Evolutionary conservation across 192 early-diverging fungal species (phyloP).

Genomic region (Coemansia interrupta): DNA sequence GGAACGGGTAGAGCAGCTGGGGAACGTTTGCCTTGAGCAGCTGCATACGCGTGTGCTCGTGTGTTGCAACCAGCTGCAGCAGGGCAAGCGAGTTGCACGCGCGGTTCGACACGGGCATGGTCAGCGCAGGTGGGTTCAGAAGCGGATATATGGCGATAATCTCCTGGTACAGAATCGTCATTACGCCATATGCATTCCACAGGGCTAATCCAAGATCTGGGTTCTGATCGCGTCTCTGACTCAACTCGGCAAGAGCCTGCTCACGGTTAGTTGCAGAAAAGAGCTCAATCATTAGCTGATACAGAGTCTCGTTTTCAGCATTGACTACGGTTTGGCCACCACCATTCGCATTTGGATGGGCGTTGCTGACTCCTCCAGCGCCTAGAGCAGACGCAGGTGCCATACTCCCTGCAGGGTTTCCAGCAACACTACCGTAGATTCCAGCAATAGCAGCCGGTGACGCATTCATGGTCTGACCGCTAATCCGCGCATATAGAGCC

Average conservation of each 20-base stretch:
- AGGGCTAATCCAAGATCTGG: constrained; percentile 93
- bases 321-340: constrained; percentile 1
- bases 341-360: not conserved
- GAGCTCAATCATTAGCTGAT: constrained; percentile 81
- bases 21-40: constrained; percentile 83
- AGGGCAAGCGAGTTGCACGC: constrained; percentile 95
- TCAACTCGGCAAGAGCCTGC: constrained; percentile 86
- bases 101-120: constrained; percentile 85
- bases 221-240: constrained; percentile 91
- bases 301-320: constrained; percentile 75
- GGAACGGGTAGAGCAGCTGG: constrained; percentile 94
- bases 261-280: constrained; percentile 76
- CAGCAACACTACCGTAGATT: constrained; percentile 8
- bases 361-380: constrained; percentile 5
- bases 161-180: constrained; percentile 92
- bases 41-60: constrained; percentile 78
- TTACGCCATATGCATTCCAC: constrained; percentile 97
- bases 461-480: constrained; percentile 10
- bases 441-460: constrained; percentile 2
- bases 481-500: constrained; percentile 29
- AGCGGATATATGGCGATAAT: constrained; percentile 93
- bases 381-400: not conserved
- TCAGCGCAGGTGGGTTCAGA: constrained; percentile 81
- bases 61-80: constrained; percentile 93
- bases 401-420: not conserved